Evolutionary conservation across 2,329 filamentous ascomycete genomes (phyloP).

Genomic region (Alternaria angustiovoidea): DNA sequence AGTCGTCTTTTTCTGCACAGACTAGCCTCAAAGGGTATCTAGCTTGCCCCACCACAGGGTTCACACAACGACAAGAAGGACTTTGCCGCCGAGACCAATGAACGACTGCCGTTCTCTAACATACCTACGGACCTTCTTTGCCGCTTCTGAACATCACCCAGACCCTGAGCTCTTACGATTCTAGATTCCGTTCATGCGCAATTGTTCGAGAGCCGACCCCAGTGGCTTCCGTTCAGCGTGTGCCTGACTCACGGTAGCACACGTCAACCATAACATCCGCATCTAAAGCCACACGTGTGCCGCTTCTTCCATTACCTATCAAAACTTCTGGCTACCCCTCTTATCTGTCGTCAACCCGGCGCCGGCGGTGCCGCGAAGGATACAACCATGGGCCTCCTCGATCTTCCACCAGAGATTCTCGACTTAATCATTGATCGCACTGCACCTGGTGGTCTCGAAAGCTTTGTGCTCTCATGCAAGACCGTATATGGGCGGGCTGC

Average conservation of each 20-base stretch:
- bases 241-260: neutral
- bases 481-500: constrained; percentile 36
- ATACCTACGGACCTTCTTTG: neutral
- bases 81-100: neutral
- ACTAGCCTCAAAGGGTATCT: neutral
- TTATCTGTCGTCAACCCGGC: neutral
- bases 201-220: neutral
- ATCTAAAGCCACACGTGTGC: neutral
- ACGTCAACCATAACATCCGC: neutral
- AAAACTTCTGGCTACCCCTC: neutral
- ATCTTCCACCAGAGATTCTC: constrained; percentile 45
- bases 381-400: constrained; percentile 40
- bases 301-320: neutral
- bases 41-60: neutral
- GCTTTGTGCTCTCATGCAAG: constrained; percentile 43
- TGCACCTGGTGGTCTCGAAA: constrained; percentile 38
- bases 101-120: neutral
- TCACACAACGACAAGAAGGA: neutral
- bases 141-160: neutral
- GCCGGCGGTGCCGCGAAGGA: neutral
- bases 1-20: constrained; percentile 2
- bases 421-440: constrained; percentile 41
- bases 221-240: neutral
- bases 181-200: neutral
- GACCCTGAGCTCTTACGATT: constrained; percentile 1